Base-by-base conservation (phyloP, 2,329 filamentous ascomycete species). In the Fusarium sacchari region DNA sequence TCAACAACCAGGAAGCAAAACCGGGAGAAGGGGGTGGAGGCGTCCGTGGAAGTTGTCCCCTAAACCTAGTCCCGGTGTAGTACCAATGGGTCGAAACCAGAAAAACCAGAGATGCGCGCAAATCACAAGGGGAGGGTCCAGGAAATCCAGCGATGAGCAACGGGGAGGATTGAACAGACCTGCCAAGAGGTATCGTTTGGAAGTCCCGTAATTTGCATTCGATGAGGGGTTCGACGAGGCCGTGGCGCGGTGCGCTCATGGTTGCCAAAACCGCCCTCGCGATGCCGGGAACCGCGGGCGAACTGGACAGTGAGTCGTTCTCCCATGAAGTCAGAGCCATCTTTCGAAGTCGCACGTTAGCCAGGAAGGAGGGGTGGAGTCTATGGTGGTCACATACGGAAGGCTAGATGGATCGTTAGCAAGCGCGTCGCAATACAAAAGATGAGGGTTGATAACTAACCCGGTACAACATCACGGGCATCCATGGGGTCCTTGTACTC, bases 101-200 rank as follows among this genome's bases (percentile, higher is more conserved):
- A 71, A 71, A 76, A 77, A 78, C 76, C 79, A 79, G 74, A 64
- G 76, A 74, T 79, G 77, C 79, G 76, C 73, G 77, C 76, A 74
- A 76, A 74, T 69, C 71, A 80, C 71, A 77, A 76, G 74, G 75
- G 71, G 75, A 76, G 57, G 70, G 76, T 84, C 83, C 84, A 79
- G 80, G 77, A 81, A 80, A 77, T 84, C 84, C 84, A 83, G 80
- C 81, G 81, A 83, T 82, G 87, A 88, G 80, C 82, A 88, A 89
- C 85, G 86, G 87, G 89, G 87, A 87, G 87, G 84, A 83, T 55
- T 82, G 83, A 87, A 93, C 96, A 96, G 93, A 99, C 96, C 96
- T 99, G 96, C 96, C 96, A 99, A 91, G 95, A 98, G 89, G 96
- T 99, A 89, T 98, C 96, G 86, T 91, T 92, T 83, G 96, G 95